Conservation (phyloP, 257 asterid genomes). For the Coffea canephora region DNA sequence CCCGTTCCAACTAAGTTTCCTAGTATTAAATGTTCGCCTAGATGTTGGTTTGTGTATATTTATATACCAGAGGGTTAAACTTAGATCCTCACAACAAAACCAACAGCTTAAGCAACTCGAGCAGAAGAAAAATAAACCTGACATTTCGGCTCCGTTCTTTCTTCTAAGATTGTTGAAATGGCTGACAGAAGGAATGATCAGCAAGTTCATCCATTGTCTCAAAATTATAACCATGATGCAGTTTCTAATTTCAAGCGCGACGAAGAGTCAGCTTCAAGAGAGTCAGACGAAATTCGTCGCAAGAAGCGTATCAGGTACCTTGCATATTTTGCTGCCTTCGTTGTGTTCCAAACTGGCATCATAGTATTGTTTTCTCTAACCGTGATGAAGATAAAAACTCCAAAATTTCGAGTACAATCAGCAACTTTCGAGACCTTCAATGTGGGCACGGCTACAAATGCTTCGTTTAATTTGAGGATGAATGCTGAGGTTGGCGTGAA, state of each 20-base stretch:
- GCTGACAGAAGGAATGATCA: slow-evolving; percentile 1
- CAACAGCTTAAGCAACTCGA: too few species aligned
- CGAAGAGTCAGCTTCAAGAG: background rate
- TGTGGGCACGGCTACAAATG: background rate
- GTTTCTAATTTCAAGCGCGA: background rate
- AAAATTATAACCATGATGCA: background rate
- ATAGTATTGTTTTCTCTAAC: slow-evolving; percentile 30
- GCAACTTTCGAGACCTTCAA: slow-evolving; percentile 11
- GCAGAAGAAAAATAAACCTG: too few species aligned
- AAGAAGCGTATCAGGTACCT: slow-evolving; percentile 35
- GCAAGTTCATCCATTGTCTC: slow-evolving; percentile 11
- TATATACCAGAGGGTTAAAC: too few species aligned
- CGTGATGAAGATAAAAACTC: slow-evolving; percentile 37
- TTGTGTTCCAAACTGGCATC: slow-evolving; percentile 31
- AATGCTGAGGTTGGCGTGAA: slow-evolving; percentile 31
- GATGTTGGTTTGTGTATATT: too few species aligned
- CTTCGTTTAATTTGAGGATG: slow-evolving; percentile 28
- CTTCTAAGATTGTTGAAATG: background rate
- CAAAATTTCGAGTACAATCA: slow-evolving; percentile 31
- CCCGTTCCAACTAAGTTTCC: too few species aligned
- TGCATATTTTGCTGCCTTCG: slow-evolving; percentile 28
- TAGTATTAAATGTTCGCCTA: too few species aligned
- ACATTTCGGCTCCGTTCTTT: too few species aligned
- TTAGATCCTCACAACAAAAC: too few species aligned
- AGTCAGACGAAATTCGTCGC: slow-evolving; percentile 18